Evolutionary conservation across 1,284 basidiomycete species (phyloP).

Genomic region (Trametes pubescens): DNA sequence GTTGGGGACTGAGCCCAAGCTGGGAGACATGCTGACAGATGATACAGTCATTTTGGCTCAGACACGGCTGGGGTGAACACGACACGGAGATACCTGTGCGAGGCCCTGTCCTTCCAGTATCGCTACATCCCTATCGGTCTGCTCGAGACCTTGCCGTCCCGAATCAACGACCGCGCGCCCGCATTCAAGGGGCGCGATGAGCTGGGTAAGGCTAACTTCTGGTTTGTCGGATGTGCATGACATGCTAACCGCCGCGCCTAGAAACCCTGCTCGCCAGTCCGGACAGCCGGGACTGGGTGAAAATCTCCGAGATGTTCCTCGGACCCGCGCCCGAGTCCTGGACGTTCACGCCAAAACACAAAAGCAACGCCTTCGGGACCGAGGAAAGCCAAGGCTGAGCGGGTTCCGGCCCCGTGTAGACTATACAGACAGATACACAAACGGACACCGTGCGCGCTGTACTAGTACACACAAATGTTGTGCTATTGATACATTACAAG

Average conservation of each 20-base stretch:
- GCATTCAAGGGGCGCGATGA: conserved; percentile 88
- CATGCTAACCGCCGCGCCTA: conserved; percentile 36
- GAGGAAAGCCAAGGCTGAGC: conserved; percentile 59
- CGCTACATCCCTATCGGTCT: conserved; percentile 95
- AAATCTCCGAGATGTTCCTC: conserved; percentile 94
- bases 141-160: conserved; percentile 84
- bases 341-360: conserved; percentile 80
- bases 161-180: conserved; percentile 91
- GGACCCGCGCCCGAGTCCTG: conserved; percentile 74
- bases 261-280: conserved; percentile 88
- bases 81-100: conserved; percentile 94
- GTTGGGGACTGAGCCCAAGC: conserved; percentile 11
- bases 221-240: not conserved
- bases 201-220: conserved; percentile 62
- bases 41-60: conserved; percentile 82
- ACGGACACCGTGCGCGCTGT: conserved; percentile 14
- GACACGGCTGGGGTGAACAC: conserved; percentile 93
- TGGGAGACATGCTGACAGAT: conserved; percentile 1
- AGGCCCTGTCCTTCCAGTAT: conserved; percentile 94
- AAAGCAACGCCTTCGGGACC: conserved; percentile 67
- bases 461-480: conserved; percentile 7
- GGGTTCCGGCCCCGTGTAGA: not conserved
- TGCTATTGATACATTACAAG: conserved; percentile 25
- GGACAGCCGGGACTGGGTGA: conserved; percentile 93
- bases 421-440: not conserved